Conservation (phyloP, 352 stramenopile species). For the Globisporangium irregulare region DNA sequence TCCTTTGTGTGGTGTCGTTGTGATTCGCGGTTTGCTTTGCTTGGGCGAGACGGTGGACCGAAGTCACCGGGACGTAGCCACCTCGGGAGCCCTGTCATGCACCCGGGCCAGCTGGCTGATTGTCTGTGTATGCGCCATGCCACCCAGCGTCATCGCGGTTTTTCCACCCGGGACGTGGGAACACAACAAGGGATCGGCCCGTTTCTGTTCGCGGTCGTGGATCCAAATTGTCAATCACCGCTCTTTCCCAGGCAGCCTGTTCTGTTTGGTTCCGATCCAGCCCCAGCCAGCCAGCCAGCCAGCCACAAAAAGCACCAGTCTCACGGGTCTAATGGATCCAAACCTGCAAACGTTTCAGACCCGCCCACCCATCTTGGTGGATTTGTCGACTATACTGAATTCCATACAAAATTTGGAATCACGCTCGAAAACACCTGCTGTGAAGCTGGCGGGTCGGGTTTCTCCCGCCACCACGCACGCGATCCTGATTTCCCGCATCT, state of each 20-base stretch:
- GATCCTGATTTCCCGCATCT: background rate
- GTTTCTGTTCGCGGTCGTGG: background rate
- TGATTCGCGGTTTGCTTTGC: background rate
- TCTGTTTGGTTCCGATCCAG: background rate
- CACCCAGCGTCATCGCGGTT: slow-evolving; percentile 7
- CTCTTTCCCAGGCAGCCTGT: background rate
- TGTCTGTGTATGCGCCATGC: slow-evolving; percentile 15
- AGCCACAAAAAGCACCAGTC: background rate
- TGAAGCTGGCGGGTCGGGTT: background rate
- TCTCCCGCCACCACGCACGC: background rate
- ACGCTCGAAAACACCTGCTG: background rate
- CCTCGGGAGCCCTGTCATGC: background rate
- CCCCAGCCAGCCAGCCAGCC: slow-evolving; percentile 4
- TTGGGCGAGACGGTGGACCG: slow-evolving; percentile 5
- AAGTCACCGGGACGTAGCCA: slow-evolving; percentile 5
- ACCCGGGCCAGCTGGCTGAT: background rate
- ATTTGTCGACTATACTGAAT: background rate
- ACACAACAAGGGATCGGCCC: background rate
- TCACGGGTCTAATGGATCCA: background rate
- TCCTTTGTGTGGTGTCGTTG: background rate
- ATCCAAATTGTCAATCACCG: slow-evolving; percentile 6
- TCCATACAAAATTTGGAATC: background rate
- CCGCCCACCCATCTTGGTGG: slow-evolving; percentile 5
- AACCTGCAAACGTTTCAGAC: background rate
- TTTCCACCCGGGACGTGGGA: background rate